Evolutionary conservation across 164 flowering plant species (phyloP).

Genomic region (grape (Vitis vinifera)): ASM3070453v1 NC_081818.1:23838001-23838500

Average conservation of each 20-base stretch:
- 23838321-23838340: conserved; percentile 83
- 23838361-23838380: conserved; percentile 90
- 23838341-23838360: conserved; percentile 86
- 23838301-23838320: conserved; percentile 99
- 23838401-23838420: conserved; percentile 93
- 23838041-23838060: too few relatives aligned
- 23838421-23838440: conserved; percentile 89
- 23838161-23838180: conserved; percentile 86
- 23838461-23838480: conserved; percentile 98
- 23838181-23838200: conserved; percentile 62
- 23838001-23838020: too few relatives aligned
- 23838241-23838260: too few relatives aligned
- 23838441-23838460: conserved; percentile 98
- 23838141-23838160: conserved; percentile 91
- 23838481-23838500: conserved; percentile 87
- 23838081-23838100: neutral
- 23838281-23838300: conserved; percentile 55
- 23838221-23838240: neutral
- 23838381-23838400: conserved; percentile 97
- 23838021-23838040: too few relatives aligned
- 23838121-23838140: conserved; percentile 98
- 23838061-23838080: too few relatives aligned
- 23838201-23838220: conserved; percentile 89
- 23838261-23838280: neutral
- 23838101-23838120: conserved; percentile 94